These are phyloP conservation scores for Petrea volubilis DNA, from an alignment of 257 asterid genomes.

Conservation along the genomic window DNA sequence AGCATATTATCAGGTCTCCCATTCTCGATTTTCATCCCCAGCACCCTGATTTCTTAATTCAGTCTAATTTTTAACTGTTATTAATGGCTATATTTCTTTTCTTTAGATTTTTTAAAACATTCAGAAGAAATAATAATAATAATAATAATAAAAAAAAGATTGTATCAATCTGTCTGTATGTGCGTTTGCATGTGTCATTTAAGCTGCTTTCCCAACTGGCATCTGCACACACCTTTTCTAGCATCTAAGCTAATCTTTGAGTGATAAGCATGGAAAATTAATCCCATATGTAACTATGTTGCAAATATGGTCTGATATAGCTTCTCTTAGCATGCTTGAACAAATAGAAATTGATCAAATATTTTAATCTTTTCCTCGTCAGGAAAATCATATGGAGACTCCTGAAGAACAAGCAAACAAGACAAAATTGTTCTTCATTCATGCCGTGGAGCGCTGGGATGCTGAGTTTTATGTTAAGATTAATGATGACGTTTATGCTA, in stretches of 20 bases:
- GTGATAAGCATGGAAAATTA: neutral
- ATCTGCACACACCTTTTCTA: neutral
- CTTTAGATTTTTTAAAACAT: neutral
- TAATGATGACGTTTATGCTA: conserved; percentile 79
- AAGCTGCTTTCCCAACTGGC: neutral
- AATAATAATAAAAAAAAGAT: neutral
- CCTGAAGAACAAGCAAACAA: conserved; percentile 62
- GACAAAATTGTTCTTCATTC: conserved; percentile 60
- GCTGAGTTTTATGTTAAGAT: conserved; percentile 82
- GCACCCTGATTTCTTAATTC: neutral
- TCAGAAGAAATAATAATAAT: too few relatives aligned
- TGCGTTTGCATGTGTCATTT: neutral
- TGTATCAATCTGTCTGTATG: neutral
- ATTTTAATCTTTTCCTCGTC: conserved; percentile 23
- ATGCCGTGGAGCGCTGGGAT: conserved; percentile 88
- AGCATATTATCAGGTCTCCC: conserved; percentile 3
- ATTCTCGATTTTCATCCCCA: neutral
- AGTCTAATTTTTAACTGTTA: neutral
- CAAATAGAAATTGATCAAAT: neutral
- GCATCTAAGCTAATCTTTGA: neutral
- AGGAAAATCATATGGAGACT: conserved; percentile 77
- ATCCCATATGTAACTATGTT: neutral
- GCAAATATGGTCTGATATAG: neutral
- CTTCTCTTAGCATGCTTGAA: conserved; percentile 11
- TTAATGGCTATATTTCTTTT: conserved; percentile 5